phyloP scores from a whole-genome alignment of 108 stramenopile species.

The Fistulifera pelliculosa region DNA sequence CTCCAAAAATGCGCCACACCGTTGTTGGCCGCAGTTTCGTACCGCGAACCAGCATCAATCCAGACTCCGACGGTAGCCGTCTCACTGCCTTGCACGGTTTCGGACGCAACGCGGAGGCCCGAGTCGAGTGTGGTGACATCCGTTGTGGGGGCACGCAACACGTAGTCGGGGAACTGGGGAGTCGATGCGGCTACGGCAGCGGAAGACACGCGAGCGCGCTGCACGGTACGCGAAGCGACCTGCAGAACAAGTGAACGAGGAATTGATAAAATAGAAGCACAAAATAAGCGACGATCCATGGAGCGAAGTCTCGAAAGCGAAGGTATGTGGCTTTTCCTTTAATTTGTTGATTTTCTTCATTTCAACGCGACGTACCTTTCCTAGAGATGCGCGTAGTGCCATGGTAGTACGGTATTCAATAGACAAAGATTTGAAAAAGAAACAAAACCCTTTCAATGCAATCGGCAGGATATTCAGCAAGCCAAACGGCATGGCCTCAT shows the following conservation, averaged over 20 bases:
- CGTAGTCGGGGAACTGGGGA: conserved; percentile 65
- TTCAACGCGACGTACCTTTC: conserved; percentile 4
- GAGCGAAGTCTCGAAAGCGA: not conserved
- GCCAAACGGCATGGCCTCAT: too few species aligned
- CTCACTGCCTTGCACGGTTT: conserved; percentile 63
- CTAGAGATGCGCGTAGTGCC: conserved; percentile 11
- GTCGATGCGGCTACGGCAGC: conserved; percentile 20
- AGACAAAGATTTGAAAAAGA: too few species aligned
- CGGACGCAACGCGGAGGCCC: conserved; percentile 88
- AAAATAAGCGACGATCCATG: not conserved
- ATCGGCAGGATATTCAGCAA: too few species aligned
- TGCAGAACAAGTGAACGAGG: not conserved
- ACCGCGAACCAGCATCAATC: conserved; percentile 88
- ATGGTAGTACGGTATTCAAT: conserved; percentile 8
- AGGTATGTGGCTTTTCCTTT: not conserved
- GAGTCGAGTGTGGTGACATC: conserved; percentile 73
- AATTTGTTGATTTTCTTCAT: not conserved
- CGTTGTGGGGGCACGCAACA: conserved; percentile 78
- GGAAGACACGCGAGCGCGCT: conserved; percentile 3
- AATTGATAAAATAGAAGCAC: not conserved
- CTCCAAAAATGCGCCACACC: conserved; percentile 99
- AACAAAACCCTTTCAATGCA: too few species aligned
- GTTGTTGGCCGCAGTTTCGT: conserved; percentile 96
- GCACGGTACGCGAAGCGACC: not conserved
- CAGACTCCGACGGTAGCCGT: conserved; percentile 87